Base-by-base conservation (phyloP, 75 land plant species). In the Pinus albicaulis region DNA sequence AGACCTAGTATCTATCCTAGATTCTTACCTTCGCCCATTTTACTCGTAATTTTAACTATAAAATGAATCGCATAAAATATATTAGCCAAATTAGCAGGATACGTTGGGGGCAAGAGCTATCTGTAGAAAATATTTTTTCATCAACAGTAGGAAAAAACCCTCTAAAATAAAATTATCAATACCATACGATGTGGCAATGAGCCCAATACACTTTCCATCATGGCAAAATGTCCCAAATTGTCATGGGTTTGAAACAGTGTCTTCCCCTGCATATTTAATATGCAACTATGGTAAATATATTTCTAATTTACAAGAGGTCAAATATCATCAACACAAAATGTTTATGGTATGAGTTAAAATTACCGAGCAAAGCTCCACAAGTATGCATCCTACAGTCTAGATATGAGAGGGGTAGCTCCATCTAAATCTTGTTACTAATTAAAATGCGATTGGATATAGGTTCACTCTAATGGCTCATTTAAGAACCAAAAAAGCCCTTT, bases 381-480 rank as follows among this genome's bases (percentile, higher is more conserved):
- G 78, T n/a, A 94, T 94, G 73, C 98, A 94, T 8, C 98, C 98
- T 59, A 92, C 76, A 70, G 95, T 94, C 98, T 95, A 92, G 23
- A 94, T 81, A 77, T 94, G 91, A 82, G 95, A 94, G 11, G 95
- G 88, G 56, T 86, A 94, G 72, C 85, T 87, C n/a, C 98, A 95
- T 91, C 91, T n/a, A 61, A 92, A 82, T 8, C 92, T 89, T 82
- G 60, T 26, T 13, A 34, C 17, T 36, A 31, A 65, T 36, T 65
- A 65, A 0, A 31, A 36, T 65, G 71, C 16, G 19, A 66, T 6
- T 14, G 28, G 38, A 34, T 38, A 38, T 41, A 22, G 38, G 23
- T 36, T 15, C 3, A n/a, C 7, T 17, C 11, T 68, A 68, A 34
- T 20, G 19, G 71, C 52, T 7, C 48, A 44, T 44, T 44, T 44